These are phyloP conservation scores for Raffaelea ambrosiae DNA, from an alignment of 2,329 filamentous ascomycete genomes.

Conservation along the genomic window DNA sequence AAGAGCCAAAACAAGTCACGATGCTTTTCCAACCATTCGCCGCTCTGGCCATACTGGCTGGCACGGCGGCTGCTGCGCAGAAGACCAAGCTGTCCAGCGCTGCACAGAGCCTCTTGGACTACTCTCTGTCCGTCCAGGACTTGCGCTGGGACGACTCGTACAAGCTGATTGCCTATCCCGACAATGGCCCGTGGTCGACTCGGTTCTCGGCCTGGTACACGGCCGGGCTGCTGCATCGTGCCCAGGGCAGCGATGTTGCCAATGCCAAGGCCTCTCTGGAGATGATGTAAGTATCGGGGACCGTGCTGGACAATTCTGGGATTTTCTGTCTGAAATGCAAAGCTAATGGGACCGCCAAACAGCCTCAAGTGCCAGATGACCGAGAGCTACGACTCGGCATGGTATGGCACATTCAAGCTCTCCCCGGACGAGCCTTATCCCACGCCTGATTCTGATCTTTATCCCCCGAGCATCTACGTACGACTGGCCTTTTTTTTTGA, in stretches of 20 bases:
- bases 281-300: constrained; percentile 25
- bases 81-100: too few species aligned
- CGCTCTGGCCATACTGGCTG: too few species aligned
- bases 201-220: constrained; percentile 35
- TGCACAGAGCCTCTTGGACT: constrained; percentile 29
- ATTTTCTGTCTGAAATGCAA: background rate
- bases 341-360: background rate
- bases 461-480: constrained; percentile 25
- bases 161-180: constrained; percentile 30
- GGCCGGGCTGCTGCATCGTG: constrained; percentile 26
- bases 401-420: constrained; percentile 32
- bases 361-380: constrained; percentile 11
- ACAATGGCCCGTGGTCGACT: constrained; percentile 32
- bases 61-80: too few species aligned
- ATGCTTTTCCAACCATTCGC: background rate
- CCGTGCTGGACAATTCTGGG: too few species aligned
- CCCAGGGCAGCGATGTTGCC: constrained; percentile 24
- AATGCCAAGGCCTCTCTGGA: constrained; percentile 25
- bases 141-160: constrained; percentile 31
- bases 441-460: constrained; percentile 22
- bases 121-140: constrained; percentile 29
- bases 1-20: too few species aligned
- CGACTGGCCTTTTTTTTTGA: constrained; percentile 4
- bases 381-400: constrained; percentile 26
- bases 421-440: constrained; percentile 30